Base-by-base conservation (phyloP, 2,329 filamentous ascomycete genomes). In the Arthroderma sp. region DNA sequence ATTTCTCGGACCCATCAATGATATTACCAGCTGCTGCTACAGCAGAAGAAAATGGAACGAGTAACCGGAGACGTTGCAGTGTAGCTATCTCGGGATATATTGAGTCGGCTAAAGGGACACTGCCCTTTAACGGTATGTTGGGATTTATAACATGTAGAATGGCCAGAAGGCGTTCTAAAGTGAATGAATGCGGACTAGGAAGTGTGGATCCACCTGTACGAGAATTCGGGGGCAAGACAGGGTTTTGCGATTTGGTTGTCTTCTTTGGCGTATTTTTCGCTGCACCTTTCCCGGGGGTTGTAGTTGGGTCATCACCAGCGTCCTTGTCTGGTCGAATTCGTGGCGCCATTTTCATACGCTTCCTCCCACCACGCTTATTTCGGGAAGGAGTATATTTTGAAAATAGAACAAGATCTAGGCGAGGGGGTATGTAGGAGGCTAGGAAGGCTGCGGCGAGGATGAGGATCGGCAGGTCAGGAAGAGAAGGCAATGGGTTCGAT, bases 391-490 rank as follows among this genome's bases (percentile, higher is more conserved):
- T 68, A 43, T 69, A 65, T 51, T 69, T 70, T 6, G 68, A 70
- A 54, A 72, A 71, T 48, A 71, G 68, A 45, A 69, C 64, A 5
- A 66, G 69, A 52, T 72, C 69, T 8, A 70, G 59, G 33, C 68
- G 60, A 42, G 65, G 63, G 1, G 65, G 67, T 28, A 61, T 71
- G 51, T 70, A 63, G 7, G 67, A 68, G 40, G 68, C 68, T 11
- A 72, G 56, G 50, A 69, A 71, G 40, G 68, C 64, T 27, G 68
- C 64, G 30, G 69, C 63, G 36, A 72, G 57, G 49, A 72, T 58
- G 34, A 70, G 51, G 9, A 67, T 66, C n/a, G 68, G 57, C 51
- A 69, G 64, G 48, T 68, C 70, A 30, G 68, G 68, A 31, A 71
- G 55, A 7, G 59, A 56, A 7, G 62, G 61, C 2, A 65, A 53